phyloP scores from a whole-genome alignment of 768 basidiomycete genomes.

The Daedaleopsis sinensis region DNA sequence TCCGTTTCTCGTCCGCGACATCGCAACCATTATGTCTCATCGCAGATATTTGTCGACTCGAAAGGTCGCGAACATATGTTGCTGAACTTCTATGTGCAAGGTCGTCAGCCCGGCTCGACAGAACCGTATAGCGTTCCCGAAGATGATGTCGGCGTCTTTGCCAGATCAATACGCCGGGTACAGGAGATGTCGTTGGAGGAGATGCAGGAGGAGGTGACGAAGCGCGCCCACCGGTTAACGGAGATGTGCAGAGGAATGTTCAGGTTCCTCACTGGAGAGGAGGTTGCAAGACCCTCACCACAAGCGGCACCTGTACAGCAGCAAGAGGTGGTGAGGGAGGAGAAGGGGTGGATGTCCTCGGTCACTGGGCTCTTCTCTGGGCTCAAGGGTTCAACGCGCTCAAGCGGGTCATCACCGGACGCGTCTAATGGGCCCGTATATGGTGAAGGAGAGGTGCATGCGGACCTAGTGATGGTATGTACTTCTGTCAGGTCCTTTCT shows the following conservation, averaged over 20 bases:
- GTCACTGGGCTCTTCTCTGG: conserved; percentile 73
- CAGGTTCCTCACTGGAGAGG: conserved; percentile 73
- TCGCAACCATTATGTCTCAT: conserved; percentile 79
- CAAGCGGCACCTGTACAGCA: conserved; percentile 32
- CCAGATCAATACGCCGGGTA: conserved; percentile 47
- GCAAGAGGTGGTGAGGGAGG: conserved; percentile 36
- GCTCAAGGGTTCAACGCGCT: conserved; percentile 47
- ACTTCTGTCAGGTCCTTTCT: not conserved
- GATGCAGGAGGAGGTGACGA: conserved; percentile 48
- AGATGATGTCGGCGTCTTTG: conserved; percentile 45
- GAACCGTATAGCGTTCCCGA: conserved; percentile 2
- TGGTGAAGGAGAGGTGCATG: conserved; percentile 83
- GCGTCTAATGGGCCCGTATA: conserved; percentile 45
- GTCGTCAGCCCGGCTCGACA: conserved; percentile 46
- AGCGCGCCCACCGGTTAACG: conserved; percentile 41
- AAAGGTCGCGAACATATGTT: conserved; percentile 82
- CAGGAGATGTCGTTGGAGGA: conserved; percentile 62
- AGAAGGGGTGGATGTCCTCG: conserved; percentile 47
- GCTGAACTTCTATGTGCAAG: conserved; percentile 81
- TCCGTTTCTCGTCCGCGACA: conserved; percentile 77
- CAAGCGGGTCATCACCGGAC: conserved; percentile 34
- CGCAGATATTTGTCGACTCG: conserved; percentile 74
- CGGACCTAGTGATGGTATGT: conserved; percentile 72
- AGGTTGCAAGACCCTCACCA: conserved; percentile 40
- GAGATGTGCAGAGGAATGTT: conserved; percentile 60